A percentile compares a stretch with the other conserved stretches of the same genome.
Conservation (phyloP, 805 yeast species). For the Yarrowia divulgata region DNA sequence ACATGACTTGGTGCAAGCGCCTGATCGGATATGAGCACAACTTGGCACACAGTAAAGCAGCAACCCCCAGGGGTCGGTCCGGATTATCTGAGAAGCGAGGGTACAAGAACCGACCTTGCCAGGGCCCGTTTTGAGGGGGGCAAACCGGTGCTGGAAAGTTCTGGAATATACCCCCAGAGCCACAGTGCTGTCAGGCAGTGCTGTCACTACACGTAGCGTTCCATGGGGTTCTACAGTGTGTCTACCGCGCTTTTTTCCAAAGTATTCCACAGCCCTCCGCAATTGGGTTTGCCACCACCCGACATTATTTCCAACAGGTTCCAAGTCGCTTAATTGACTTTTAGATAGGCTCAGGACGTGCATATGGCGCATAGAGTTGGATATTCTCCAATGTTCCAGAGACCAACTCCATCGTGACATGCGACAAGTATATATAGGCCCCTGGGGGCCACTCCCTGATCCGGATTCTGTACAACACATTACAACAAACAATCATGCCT, state of each 20-base stretch:
- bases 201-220: constrained; percentile 2
- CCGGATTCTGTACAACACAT: background rate
- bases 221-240: constrained; percentile 16
- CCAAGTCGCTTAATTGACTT: constrained; percentile 38
- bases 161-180: background rate
- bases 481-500: constrained; percentile 52
- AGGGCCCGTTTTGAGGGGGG: background rate
- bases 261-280: constrained; percentile 16
- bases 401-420: constrained; percentile 32
- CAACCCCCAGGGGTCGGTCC: background rate
- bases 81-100: background rate
- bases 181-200: too few relatives aligned
- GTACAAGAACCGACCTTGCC: background rate
- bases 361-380: constrained; percentile 22
- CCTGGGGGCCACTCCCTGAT: background rate
- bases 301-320: constrained; percentile 32
- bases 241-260: constrained; percentile 9
- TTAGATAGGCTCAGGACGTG: constrained; percentile 29
- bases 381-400: constrained; percentile 37
- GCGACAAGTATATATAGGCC: constrained; percentile 14
- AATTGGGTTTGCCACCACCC: constrained; percentile 30
- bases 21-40: constrained; percentile 23
- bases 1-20: constrained; percentile 29
- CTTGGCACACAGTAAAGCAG: constrained; percentile 24
- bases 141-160: background rate